Evolutionary conservation across 257 asterid genomes (phyloP).

Genomic region (Solanum virginianum): DNA sequence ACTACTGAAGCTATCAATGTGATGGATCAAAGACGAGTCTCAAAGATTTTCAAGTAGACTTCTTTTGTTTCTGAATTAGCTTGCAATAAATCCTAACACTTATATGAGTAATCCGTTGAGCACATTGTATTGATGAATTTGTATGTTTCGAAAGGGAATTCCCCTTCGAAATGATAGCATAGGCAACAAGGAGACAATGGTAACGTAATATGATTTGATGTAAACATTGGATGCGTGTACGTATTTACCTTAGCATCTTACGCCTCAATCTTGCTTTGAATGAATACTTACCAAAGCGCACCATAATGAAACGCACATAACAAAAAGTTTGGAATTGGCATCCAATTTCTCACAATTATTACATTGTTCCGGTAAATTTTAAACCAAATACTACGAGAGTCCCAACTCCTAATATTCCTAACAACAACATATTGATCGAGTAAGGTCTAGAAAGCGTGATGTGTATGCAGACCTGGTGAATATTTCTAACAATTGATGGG

Average conservation of each 20-base stretch:
- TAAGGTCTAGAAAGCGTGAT: not conserved
- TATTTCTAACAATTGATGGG: not conserved
- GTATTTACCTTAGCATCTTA: not conserved
- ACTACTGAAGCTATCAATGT: no score
- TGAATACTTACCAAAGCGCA: not conserved
- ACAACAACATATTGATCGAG: not conserved
- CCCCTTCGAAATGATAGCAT: no score
- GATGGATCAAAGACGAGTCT: no score
- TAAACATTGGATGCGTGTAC: no score
- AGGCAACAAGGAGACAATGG: no score
- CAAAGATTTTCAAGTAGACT: no score
- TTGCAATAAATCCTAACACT: no score
- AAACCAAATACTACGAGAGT: not conserved
- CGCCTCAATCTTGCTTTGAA: not conserved
- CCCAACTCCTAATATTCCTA: not conserved
- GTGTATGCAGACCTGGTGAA: not conserved
- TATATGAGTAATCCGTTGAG: no score
- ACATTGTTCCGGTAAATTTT: not conserved
- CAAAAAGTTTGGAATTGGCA: not conserved
- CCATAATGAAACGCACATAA: not conserved
- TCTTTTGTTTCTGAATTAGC: no score
- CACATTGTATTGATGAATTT: no score
- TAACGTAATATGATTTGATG: not conserved
- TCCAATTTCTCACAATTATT: not conserved
- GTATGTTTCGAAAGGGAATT: no score